Evolutionary conservation across 305 asterid species (phyloP).

Genomic region (Fraxinus sp.): DNA sequence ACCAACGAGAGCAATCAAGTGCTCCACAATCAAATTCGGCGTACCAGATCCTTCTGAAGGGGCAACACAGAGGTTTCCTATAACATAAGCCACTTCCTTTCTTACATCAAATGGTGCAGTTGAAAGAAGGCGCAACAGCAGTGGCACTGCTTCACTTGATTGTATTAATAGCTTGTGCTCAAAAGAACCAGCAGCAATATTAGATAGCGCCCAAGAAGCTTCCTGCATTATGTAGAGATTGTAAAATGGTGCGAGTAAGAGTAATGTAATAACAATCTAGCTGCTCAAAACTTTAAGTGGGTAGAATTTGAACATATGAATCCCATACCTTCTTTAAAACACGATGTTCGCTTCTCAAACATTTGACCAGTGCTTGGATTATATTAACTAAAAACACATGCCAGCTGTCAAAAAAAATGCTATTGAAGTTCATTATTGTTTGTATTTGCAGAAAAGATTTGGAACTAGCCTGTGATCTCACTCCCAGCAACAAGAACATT

Average conservation of each 20-base stretch:
- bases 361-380: conserved; percentile 70
- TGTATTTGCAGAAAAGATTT: conserved; percentile 20
- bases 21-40: conserved; percentile 69
- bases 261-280: background rate
- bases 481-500: conserved; percentile 58
- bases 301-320: background rate
- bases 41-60: conserved; percentile 69
- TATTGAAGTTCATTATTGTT: conserved; percentile 1
- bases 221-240: conserved; percentile 44
- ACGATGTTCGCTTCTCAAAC: conserved; percentile 81
- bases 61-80: conserved; percentile 85
- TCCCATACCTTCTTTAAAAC: conserved; percentile 73
- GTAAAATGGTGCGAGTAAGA: background rate
- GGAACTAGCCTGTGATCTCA: conserved; percentile 67
- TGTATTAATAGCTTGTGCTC: conserved; percentile 75
- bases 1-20: conserved; percentile 70
- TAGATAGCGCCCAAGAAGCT: conserved; percentile 95
- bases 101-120: conserved; percentile 84
- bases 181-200: conserved; percentile 79
- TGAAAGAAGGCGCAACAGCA: conserved; percentile 54
- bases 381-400: conserved; percentile 44
- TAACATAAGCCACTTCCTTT: conserved; percentile 87
- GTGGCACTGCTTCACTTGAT: conserved; percentile 65
- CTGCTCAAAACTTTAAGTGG: conserved; percentile 2
- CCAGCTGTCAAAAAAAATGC: conserved; percentile 18